These are phyloP conservation scores for Isoetes engelmannii DNA, from an alignment of 83 land plant species.

Conservation along the genomic window DNA sequence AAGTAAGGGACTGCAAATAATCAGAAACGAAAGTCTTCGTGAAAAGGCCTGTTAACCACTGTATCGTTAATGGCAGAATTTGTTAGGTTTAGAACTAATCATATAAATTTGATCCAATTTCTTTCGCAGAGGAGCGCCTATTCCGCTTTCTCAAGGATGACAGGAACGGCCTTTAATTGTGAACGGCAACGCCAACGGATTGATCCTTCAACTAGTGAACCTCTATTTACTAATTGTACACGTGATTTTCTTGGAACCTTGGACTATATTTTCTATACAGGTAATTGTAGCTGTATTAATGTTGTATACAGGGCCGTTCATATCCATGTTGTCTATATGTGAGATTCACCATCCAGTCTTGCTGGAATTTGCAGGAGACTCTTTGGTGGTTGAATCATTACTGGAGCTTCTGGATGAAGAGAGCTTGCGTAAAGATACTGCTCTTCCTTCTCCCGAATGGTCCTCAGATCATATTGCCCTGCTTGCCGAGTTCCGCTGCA, in stretches of 20 bases:
- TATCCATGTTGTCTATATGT: too few relatives aligned
- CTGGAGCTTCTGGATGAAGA: conserved; percentile 95
- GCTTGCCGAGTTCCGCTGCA: conserved; percentile 86
- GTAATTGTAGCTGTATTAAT: conserved; percentile 20
- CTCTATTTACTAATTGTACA: conserved; percentile 72
- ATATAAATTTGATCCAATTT: too few relatives aligned
- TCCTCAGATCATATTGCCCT: conserved; percentile 96
- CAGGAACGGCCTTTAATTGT: conserved; percentile 21
- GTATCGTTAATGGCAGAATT: too few relatives aligned
- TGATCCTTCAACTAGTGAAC: conserved; percentile 59
- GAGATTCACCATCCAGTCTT: too few relatives aligned
- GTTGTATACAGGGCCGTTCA: neutral
- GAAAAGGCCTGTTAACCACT: too few relatives aligned
- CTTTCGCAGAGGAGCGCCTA: conserved; percentile 61
- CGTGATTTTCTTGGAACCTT: conserved; percentile 73
- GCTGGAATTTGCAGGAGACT: conserved; percentile 50
- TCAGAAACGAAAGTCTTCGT: too few relatives aligned
- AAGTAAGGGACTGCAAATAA: too few relatives aligned
- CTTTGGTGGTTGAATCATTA: conserved; percentile 73
- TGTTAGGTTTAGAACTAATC: too few relatives aligned
- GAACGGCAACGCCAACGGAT: conserved; percentile 57
- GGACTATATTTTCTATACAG: conserved; percentile 89
- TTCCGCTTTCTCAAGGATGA: conserved; percentile 53
- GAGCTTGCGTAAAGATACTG: conserved; percentile 84
- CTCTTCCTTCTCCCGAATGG: conserved; percentile 97